Evolutionary conservation across 352 stramenopile genomes (phyloP).

Genomic region (Plasmopara halstedii): DNA sequence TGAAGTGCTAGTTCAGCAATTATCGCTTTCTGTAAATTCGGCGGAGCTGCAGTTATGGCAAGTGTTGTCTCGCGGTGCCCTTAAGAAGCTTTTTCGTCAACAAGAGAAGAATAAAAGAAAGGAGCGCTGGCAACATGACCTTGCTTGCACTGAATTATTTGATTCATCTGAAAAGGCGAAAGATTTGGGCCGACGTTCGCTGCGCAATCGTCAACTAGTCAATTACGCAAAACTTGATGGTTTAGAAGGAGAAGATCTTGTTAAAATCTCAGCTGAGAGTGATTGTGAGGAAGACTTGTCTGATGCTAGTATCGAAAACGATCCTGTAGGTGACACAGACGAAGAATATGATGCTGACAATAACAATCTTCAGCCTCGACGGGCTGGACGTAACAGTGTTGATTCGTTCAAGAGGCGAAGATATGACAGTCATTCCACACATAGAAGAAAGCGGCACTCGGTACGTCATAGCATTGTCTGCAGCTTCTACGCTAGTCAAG

Average conservation of each 20-base stretch:
- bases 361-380: constrained; percentile 5
- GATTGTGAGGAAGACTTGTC: constrained; percentile 21
- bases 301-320: constrained; percentile 15
- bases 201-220: constrained; percentile 38
- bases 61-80: constrained; percentile 23
- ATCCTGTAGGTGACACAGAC: constrained; percentile 20
- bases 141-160: constrained; percentile 25
- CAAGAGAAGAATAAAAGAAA: constrained; percentile 38
- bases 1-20: constrained; percentile 34
- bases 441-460: constrained; percentile 19
- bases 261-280: constrained; percentile 18
- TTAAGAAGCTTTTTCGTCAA: constrained; percentile 46
- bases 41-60: constrained; percentile 53
- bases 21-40: constrained; percentile 43
- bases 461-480: constrained; percentile 5
- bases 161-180: constrained; percentile 14
- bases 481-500: background rate
- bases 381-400: constrained; percentile 5
- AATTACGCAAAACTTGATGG: constrained; percentile 39
- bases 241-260: constrained; percentile 25
- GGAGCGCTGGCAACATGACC: constrained; percentile 30
- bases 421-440: constrained; percentile 1
- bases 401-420: constrained; percentile 14
- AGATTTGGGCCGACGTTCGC: constrained; percentile 28
- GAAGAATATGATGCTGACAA: constrained; percentile 13